A percentile compares a stretch with the other conserved stretches of the same genome.
Evolutionary conservation across 176 grass and related monocot genomes (phyloP).

Genomic region (Aegilops umbellulata): DNA sequence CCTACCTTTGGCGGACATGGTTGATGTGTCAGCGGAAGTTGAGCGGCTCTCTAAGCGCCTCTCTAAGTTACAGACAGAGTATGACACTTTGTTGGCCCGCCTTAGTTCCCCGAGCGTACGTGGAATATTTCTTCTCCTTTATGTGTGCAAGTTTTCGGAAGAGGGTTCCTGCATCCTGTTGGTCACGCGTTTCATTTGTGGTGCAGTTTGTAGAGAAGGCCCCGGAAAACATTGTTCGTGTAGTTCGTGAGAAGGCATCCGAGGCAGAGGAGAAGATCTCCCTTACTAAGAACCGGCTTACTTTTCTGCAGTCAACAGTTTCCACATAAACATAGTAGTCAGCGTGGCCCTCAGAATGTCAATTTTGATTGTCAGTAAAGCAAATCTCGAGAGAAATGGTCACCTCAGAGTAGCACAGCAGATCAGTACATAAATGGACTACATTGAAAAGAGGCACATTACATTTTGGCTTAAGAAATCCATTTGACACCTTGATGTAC

Average conservation of each 20-base stretch:
- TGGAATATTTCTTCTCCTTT: not conserved
- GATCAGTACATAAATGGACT: not conserved
- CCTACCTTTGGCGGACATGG: constrained; percentile 92
- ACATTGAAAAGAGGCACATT: not conserved
- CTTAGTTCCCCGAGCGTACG: constrained; percentile 75
- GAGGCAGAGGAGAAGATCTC: constrained; percentile 87
- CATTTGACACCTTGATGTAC: not conserved
- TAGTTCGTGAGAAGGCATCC: constrained; percentile 77
- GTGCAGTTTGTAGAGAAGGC: constrained; percentile 86
- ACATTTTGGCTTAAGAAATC: not conserved
- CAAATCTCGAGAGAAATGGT: not conserved
- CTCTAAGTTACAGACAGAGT: constrained; percentile 88
- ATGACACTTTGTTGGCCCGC: constrained; percentile 72
- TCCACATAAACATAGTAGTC: constrained; percentile 20
- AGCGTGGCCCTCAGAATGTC: not conserved
- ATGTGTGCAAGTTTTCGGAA: not conserved
- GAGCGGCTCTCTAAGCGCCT: constrained; percentile 86
- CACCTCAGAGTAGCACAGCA: not conserved
- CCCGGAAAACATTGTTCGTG: constrained; percentile 79
- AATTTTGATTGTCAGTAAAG: constrained; percentile 28
- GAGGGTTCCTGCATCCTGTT: not conserved
- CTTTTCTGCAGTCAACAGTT: constrained; percentile 68
- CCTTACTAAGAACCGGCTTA: constrained; percentile 83
- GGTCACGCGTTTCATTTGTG: not conserved
- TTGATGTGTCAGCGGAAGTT: constrained; percentile 83